Evolutionary conservation across 305 asterid genomes (phyloP).

Genomic region (Ilex paraguariensis): DNA sequence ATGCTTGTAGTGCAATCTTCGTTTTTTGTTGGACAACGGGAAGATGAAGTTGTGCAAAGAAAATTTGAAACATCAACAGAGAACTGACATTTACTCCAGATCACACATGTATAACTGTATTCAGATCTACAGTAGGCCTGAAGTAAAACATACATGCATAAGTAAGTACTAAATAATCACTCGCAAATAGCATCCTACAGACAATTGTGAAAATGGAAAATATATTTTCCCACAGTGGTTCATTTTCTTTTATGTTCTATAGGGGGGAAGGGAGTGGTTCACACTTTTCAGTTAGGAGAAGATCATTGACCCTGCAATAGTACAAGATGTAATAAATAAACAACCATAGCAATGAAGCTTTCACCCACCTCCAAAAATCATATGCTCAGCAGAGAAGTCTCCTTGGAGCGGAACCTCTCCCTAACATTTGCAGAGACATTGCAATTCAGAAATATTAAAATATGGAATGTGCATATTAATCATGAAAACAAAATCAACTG

Average conservation of each 20-base stretch:
- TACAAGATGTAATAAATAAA: neutral
- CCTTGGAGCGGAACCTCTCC: slow-evolving; percentile 99
- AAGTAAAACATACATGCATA: neutral
- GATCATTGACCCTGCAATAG: neutral
- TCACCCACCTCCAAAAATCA: slow-evolving; percentile 92
- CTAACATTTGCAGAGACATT: slow-evolving; percentile 32
- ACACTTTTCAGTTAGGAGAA: neutral
- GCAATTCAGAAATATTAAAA: neutral
- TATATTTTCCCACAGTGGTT: neutral
- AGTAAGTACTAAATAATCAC: neutral
- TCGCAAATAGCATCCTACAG: no score
- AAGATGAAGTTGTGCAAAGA: slow-evolving; percentile 1
- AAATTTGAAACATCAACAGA: neutral
- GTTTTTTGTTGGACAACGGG: slow-evolving; percentile 12
- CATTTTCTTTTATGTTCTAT: neutral
- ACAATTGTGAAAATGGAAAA: neutral
- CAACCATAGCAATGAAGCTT: slow-evolving; percentile 5
- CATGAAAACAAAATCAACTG: no score
- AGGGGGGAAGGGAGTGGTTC: neutral
- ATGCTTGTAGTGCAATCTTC: slow-evolving; percentile 4
- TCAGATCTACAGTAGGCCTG: no score
- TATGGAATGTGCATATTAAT: neutral
- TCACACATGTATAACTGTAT: neutral
- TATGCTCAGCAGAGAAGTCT: slow-evolving; percentile 98
- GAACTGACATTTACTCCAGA: neutral